Evolutionary conservation across 148 eudicot genomes (phyloP).

Genomic region (Chenopodium album): DNA sequence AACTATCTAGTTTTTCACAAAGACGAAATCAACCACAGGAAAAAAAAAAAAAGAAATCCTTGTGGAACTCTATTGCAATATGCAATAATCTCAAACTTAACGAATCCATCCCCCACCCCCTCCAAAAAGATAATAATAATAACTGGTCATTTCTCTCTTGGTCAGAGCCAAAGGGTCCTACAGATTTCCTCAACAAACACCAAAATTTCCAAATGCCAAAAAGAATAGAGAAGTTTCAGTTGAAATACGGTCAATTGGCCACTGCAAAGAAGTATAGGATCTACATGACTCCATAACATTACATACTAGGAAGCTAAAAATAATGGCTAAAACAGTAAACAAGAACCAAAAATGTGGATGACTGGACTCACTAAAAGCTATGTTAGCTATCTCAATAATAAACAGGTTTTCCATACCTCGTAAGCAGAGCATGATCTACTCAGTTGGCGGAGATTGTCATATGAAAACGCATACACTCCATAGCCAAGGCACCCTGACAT

Average conservation of each 20-base stretch:
- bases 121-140: too few species aligned
- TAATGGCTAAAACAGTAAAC: not conserved
- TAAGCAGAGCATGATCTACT: slow-evolving; percentile 64
- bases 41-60: too few species aligned
- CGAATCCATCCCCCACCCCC: too few species aligned
- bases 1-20: not conserved
- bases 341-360: not conserved
- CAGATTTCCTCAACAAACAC: not conserved
- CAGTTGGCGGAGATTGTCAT: slow-evolving; percentile 62
- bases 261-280: not conserved
- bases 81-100: too few species aligned
- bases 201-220: not conserved
- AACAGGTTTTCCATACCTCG: slow-evolving; percentile 41
- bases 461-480: slow-evolving; percentile 75
- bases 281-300: not conserved
- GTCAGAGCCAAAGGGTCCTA: too few species aligned
- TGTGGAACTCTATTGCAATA: too few species aligned
- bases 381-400: not conserved
- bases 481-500: slow-evolving; percentile 63
- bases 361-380: not conserved
- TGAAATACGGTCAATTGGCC: not conserved
- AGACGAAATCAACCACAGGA: too few species aligned
- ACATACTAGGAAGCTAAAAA: not conserved
- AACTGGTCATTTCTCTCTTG: too few species aligned
- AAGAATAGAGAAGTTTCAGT: not conserved